These are phyloP conservation scores for Lactarius evosmus DNA, from an alignment of 768 basidiomycete species.

Conservation along the genomic window DNA sequence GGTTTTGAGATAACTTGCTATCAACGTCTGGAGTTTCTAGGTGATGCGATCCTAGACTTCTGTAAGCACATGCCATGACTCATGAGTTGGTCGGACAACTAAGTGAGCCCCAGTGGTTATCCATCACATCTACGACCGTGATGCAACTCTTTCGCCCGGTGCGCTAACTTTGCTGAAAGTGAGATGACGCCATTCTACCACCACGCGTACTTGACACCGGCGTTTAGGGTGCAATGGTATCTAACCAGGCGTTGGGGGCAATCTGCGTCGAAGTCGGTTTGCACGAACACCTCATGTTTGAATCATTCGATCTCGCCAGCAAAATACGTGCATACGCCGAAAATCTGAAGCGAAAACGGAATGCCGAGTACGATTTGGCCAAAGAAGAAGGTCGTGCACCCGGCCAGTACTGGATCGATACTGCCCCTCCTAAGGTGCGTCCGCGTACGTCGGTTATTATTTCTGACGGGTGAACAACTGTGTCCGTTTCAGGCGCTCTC, in stretches of 20 bases:
- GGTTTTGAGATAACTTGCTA: slow-evolving; percentile 56
- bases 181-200: slow-evolving; percentile 8
- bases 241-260: slow-evolving; percentile 72
- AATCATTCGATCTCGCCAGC: slow-evolving; percentile 49
- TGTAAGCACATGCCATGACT: slow-evolving; percentile 43
- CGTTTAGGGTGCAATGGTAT: slow-evolving; percentile 77
- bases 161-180: slow-evolving; percentile 80
- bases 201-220: slow-evolving; percentile 4
- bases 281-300: slow-evolving; percentile 56
- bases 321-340: slow-evolving; percentile 53
- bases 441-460: neutral
- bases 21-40: slow-evolving; percentile 80
- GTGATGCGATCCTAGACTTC: slow-evolving; percentile 83
- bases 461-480: neutral
- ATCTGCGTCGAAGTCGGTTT: slow-evolving; percentile 69
- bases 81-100: neutral
- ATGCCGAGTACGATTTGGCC: slow-evolving; percentile 47
- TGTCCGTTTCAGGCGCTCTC: slow-evolving; percentile 55
- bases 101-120: slow-evolving; percentile 55
- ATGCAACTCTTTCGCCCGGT: slow-evolving; percentile 66
- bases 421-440: slow-evolving; percentile 73
- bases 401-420: slow-evolving; percentile 75
- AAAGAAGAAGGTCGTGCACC: slow-evolving; percentile 48
- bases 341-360: slow-evolving; percentile 45
- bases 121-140: slow-evolving; percentile 61